Evolutionary conservation across 805 yeast species (phyloP).

Genomic region (Hyphopichia homilentoma): DNA sequence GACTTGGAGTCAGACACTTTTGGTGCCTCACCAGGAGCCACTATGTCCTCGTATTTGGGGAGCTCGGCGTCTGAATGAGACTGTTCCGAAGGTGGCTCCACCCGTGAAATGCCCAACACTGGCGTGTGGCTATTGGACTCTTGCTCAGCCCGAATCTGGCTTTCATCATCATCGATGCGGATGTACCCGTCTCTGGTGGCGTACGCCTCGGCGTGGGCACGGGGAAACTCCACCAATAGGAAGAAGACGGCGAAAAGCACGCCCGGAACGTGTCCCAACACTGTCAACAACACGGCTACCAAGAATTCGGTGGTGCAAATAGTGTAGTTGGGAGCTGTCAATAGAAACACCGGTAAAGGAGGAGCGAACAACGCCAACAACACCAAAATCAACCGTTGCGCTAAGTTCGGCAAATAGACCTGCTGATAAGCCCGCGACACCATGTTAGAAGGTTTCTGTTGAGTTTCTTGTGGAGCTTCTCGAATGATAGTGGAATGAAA

Average conservation of each 20-base stretch:
- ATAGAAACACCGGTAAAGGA: conserved; percentile 34
- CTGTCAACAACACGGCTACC: conserved; percentile 26
- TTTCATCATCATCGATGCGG: conserved; percentile 20
- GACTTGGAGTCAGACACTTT: conserved; percentile 7
- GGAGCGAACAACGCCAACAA: conserved; percentile 32
- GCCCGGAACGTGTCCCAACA: conserved; percentile 33
- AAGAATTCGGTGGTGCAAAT: conserved; percentile 32
- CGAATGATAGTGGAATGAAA: background rate
- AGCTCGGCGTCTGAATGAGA: conserved; percentile 8
- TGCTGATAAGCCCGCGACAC: background rate
- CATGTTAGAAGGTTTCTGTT: background rate
- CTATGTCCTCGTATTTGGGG: conserved; percentile 25
- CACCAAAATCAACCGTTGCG: conserved; percentile 23
- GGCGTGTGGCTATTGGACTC: conserved; percentile 7
- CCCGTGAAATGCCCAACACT: conserved; percentile 1
- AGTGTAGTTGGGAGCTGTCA: conserved; percentile 23
- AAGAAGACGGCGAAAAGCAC: conserved; percentile 27
- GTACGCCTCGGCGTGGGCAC: conserved; percentile 2
- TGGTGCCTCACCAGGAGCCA: conserved; percentile 6
- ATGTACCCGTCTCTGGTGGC: conserved; percentile 14
- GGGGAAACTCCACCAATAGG: conserved; percentile 19
- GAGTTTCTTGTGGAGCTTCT: background rate
- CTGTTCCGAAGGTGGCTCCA: conserved; percentile 2
- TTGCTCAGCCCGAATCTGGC: background rate
- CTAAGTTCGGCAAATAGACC: background rate